Evolutionary conservation across 805 yeast genomes (phyloP), one percentile per base, ranked within the genome.

Genomic region (Kurtzmaniella cleridarum): DNA sequence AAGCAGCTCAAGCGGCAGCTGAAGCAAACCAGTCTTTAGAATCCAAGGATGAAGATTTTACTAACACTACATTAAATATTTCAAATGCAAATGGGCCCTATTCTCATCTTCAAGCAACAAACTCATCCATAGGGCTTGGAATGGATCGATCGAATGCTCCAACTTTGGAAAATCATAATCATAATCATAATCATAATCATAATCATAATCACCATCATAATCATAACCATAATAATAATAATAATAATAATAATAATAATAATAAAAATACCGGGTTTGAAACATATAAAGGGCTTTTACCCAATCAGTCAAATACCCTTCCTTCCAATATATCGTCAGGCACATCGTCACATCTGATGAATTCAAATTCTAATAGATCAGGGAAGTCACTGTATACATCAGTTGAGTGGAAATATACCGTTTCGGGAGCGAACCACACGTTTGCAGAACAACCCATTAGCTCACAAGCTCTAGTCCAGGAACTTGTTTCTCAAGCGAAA

Each of bases 391-490:
- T 29, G 15, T 28, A 18, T 16, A 27, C 27, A 13, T 24, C 51
- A 32, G 71, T 76, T 8, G 87, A 83, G 45, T 84, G 89, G 90
- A 73, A 69, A 45, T 83, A 74, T 51, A 64, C 78, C 1, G 47
- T 81, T 24, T 26, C 50, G 1, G 45, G 44, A 3, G 59, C 69
- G 30, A 75, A 72, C 38, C 70, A 71, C 2, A 54, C 61, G 1
- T 75, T 73, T 9, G 23, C 35, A 17, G 35, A 49, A 10, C 89
- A 88, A 1, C 49, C 59, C 2, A 80, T 84, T 3, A 57, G 65
- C 30, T 65, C 71, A 15, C 73, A 76, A 41, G 79, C 74, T 27
- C 52, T 75, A 13, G 88, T 78, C 0, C 77, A 76, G 39, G 65
- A 70, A 44, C 57, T 84, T 8, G 69, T 84, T 6, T 74, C 75